Evolutionary conservation across 1,284 basidiomycete species (phyloP), one percentile per base, ranked within the genome.

Genomic region (Fistulinella cinereoalba): DNA sequence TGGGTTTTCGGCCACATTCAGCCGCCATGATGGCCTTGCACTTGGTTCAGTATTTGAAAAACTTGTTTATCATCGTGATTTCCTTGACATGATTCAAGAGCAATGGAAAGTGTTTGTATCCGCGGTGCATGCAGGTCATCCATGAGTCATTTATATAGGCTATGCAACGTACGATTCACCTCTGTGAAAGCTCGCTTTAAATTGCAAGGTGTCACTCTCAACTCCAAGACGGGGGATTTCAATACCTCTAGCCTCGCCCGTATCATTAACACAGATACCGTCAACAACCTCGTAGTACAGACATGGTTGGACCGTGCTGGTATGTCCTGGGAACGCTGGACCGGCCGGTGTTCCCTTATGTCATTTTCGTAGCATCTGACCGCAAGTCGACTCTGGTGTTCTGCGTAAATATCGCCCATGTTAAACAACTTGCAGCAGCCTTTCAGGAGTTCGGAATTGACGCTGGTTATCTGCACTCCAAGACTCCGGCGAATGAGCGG

Each of bases 1-100:
- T 44, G 96, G 95, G 0, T 97, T 99, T 67, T 94, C 92, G 31
- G 95, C 96, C 1, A 99, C 96, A 0, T 97, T 97, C 69, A 86
- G 83, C 54, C 78, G 96, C 19, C 91, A 96, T 60, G 95, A 99
- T 61, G 90, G 93, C 9, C 73, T 96, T 3, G 90, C 93, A 0
- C 77, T 99, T 7, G 85, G 91, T 3, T 86, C 86, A 1, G 87
- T 96, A 0, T 98, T 96, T 56, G 82, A 97, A 61, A 75, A 79
- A 43, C 96, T 98, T 49, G 96, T 97, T 0, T 99, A 92, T 61
- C 96, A 99, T 64, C 80, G 83, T n/a, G 91, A 94, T 55, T 92
- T 97, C 57, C 66, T 92, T 19, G 82, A 90, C 42, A 97, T 98
- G 94, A 91, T 99, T 50, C 84, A 87, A 52, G 92, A 93, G 42